phyloP scores from a whole-genome alignment of 2,329 filamentous ascomycete genomes.

The Escovopsis sp. region DNA sequence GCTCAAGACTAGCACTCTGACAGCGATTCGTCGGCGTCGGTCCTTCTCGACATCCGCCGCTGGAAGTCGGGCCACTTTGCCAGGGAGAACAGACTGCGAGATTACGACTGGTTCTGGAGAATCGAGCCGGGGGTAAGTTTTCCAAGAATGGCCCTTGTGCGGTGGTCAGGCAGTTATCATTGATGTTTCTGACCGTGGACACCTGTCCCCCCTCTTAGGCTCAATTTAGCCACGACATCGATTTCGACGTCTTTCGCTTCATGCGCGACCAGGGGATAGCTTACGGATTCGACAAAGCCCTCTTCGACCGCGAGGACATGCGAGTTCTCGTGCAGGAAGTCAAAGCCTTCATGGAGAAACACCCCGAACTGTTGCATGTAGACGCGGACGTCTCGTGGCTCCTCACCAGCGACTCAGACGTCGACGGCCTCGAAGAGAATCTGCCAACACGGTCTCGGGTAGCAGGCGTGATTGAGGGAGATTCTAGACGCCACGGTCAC shows the following conservation, averaged over 20 bases:
- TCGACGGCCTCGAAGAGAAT: not conserved
- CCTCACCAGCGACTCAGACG: slow-evolving; percentile 11
- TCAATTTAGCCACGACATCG: slow-evolving; percentile 44
- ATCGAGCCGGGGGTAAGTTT: slow-evolving; percentile 43
- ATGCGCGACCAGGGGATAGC: slow-evolving; percentile 75
- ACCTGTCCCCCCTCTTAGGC: slow-evolving; percentile 20
- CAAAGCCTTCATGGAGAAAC: slow-evolving; percentile 28
- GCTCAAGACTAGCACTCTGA: slow-evolving; percentile 28
- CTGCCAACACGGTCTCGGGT: not conserved
- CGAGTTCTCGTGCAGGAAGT: slow-evolving; percentile 31
- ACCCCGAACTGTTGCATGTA: slow-evolving; percentile 29
- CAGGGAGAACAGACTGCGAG: slow-evolving; percentile 53
- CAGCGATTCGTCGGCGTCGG: slow-evolving; percentile 37
- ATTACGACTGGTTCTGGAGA: slow-evolving; percentile 46
- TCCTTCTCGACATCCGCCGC: slow-evolving; percentile 60
- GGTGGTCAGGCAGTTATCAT: no score
- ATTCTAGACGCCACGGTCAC: slow-evolving; percentile 5
- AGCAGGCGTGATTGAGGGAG: slow-evolving; percentile 10
- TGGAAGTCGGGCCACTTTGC: slow-evolving; percentile 81
- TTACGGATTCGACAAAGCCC: slow-evolving; percentile 49
- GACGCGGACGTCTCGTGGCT: slow-evolving; percentile 36
- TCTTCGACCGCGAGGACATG: slow-evolving; percentile 28
- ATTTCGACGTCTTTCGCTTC: slow-evolving; percentile 76
- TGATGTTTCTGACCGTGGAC: not conserved
- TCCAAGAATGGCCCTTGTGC: no score